phyloP scores from a whole-genome alignment of 139 green algal species.

The Parachlorella kessleri region DNA sequence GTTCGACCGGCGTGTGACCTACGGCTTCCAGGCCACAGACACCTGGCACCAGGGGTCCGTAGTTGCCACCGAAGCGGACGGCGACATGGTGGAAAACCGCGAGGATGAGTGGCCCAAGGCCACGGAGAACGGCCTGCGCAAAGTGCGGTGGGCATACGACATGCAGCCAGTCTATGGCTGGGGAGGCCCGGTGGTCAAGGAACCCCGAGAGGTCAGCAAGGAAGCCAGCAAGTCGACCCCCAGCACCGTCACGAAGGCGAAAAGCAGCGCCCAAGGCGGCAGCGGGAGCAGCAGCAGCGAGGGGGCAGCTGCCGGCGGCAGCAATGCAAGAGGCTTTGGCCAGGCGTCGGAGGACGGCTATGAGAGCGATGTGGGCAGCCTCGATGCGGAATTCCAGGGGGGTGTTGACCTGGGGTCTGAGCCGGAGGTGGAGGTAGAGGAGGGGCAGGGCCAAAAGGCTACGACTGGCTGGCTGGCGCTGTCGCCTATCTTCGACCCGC shows the following conservation, averaged over 20 bases:
- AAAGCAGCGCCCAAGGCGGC: not conserved
- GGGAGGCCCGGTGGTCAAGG: conserved; percentile 48
- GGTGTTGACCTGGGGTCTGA: not conserved
- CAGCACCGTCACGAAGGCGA: not conserved
- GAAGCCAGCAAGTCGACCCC: not conserved
- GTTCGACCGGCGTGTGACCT: conserved; percentile 58
- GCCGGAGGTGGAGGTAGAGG: not conserved
- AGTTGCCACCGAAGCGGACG: conserved; percentile 24
- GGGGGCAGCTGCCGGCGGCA: not conserved
- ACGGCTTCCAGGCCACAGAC: conserved; percentile 73
- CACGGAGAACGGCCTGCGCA: conserved; percentile 37
- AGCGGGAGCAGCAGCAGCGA: not conserved
- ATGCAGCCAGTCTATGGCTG: conserved; percentile 72
- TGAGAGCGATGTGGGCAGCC: no score
- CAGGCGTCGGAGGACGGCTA: not conserved
- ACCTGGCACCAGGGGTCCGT: conserved; percentile 66
- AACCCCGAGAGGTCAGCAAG: not conserved
- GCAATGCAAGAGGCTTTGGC: not conserved
- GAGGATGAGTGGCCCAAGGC: conserved; percentile 51
- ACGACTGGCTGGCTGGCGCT: conserved; percentile 91
- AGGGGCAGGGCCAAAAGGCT: conserved; percentile 49
- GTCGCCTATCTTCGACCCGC: conserved; percentile 93
- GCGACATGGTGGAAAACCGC: not conserved
- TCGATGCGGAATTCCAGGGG: no score
- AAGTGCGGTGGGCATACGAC: conserved; percentile 64